phyloP scores from a whole-genome alignment of 495 filamentous ascomycete genomes.

The Neurospora africana region DNA sequence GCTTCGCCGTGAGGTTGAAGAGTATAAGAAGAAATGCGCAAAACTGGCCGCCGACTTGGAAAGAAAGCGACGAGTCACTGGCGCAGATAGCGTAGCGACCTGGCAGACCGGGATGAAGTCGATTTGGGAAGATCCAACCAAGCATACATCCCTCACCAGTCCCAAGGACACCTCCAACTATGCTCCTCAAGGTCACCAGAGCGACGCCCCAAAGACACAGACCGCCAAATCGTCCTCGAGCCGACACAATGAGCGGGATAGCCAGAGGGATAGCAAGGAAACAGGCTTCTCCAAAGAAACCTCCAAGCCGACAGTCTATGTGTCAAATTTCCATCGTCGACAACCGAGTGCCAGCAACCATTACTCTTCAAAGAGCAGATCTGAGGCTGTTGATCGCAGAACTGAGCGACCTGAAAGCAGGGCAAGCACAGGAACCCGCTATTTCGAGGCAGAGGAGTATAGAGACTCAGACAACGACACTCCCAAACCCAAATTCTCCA shows the following conservation, averaged over 20 bases:
- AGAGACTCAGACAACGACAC: background rate
- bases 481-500: background rate
- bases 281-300: background rate
- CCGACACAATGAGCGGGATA: background rate
- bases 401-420: background rate
- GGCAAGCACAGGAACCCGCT: fast-evolving
- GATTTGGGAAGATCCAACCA: background rate
- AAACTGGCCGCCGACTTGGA: background rate
- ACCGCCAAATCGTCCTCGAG: background rate
- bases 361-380: background rate
- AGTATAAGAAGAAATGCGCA: background rate
- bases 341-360: background rate
- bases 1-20: background rate
- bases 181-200: background rate
- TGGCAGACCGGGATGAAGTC: background rate
- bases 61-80: background rate
- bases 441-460: background rate
- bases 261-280: background rate
- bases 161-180: background rate
- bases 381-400: fast-evolving
- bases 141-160: background rate
- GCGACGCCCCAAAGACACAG: background rate
- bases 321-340: background rate
- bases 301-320: background rate
- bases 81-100: background rate